Percentiles rank a stretch among this genome's conserved stretches.
phyloP scores from a whole-genome alignment of 1,284 basidiomycete genomes.

The Cutaneotrichosporon daszewskae region DNA sequence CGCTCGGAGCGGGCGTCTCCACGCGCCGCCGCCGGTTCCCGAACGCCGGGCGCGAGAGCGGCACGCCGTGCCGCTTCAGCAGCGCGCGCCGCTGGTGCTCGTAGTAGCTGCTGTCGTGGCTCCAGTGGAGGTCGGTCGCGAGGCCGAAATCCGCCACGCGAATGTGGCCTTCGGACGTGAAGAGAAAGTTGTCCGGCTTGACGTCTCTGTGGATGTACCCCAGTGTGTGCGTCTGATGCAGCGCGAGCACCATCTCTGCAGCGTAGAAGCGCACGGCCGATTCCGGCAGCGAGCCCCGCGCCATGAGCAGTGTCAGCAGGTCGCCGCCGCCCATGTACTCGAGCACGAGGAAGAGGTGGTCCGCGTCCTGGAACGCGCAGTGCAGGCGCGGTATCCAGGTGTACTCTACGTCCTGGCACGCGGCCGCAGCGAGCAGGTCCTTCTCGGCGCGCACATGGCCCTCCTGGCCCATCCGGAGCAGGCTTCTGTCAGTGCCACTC shows the following conservation, averaged over 20 bases:
- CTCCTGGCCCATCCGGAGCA: slow-evolving; percentile 97
- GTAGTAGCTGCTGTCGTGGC: slow-evolving; percentile 90
- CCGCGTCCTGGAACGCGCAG: slow-evolving; percentile 72
- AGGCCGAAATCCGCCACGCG: slow-evolving; percentile 93
- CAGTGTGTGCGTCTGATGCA: slow-evolving; percentile 86
- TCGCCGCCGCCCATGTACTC: slow-evolving; percentile 96
- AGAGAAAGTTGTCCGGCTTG: slow-evolving; percentile 93
- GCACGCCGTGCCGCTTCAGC: slow-evolving; percentile 87
- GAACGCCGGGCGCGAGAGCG: slow-evolving; percentile 52
- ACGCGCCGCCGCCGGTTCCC: slow-evolving; percentile 10
- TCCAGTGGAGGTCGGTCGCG: slow-evolving; percentile 59
- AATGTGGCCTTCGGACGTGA: slow-evolving; percentile 87
- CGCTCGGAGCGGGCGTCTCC: slow-evolving; percentile 1
- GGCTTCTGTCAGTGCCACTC: slow-evolving; percentile 45
- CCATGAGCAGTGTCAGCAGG: slow-evolving; percentile 88
- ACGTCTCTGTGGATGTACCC: slow-evolving; percentile 98
- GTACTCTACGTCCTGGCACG: no score
- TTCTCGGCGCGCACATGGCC: slow-evolving; percentile 54
- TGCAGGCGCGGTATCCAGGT: slow-evolving; percentile 85
- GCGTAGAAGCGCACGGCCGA: slow-evolving; percentile 91
- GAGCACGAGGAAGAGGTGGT: slow-evolving; percentile 87
- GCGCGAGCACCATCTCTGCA: slow-evolving; percentile 96
- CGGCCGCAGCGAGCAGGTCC: slow-evolving; percentile 42
- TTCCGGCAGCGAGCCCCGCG: slow-evolving; percentile 89
- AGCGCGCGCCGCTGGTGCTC: slow-evolving; percentile 86